phyloP scores from a whole-genome alignment of 192 early-diverging fungal genomes.

The Umbelopsis vinacea region DNA sequence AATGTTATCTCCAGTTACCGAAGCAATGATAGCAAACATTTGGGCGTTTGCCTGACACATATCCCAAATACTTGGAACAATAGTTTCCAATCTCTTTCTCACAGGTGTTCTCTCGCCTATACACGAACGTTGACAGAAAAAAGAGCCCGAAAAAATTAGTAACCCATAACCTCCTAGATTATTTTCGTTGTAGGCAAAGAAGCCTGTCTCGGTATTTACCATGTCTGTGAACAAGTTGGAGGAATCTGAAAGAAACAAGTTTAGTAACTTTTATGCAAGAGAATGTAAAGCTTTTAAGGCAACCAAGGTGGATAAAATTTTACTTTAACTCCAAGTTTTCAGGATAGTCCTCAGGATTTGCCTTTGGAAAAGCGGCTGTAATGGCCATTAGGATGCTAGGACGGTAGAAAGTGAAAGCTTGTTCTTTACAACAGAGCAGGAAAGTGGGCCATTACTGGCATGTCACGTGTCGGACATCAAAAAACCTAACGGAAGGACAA shows the following conservation, averaged over 20 bases:
- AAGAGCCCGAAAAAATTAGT: background rate
- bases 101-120: conserved; percentile 52
- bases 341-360: conserved; percentile 28
- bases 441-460: background rate
- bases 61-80: conserved; percentile 44
- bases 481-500: no score
- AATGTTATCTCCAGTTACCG: conserved; percentile 20
- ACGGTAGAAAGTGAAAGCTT: background rate
- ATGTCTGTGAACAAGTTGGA: conserved; percentile 51
- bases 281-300: background rate
- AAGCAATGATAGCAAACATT: conserved; percentile 34
- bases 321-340: conserved; percentile 35
- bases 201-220: conserved; percentile 27
- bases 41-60: conserved; percentile 37
- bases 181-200: background rate
- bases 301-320: background rate
- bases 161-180: background rate
- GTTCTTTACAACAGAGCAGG: background rate
- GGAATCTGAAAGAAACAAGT: conserved; percentile 18
- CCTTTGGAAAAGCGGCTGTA: conserved; percentile 35
- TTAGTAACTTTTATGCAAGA: background rate
- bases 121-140: background rate
- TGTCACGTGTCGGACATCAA: background rate
- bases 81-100: conserved; percentile 26
- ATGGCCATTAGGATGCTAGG: conserved; percentile 21